A percentile compares a stretch with the other conserved stretches of the same genome.
Evolutionary conservation across 768 basidiomycete species (phyloP).

Genomic region (Boletus reticuloceps): DNA sequence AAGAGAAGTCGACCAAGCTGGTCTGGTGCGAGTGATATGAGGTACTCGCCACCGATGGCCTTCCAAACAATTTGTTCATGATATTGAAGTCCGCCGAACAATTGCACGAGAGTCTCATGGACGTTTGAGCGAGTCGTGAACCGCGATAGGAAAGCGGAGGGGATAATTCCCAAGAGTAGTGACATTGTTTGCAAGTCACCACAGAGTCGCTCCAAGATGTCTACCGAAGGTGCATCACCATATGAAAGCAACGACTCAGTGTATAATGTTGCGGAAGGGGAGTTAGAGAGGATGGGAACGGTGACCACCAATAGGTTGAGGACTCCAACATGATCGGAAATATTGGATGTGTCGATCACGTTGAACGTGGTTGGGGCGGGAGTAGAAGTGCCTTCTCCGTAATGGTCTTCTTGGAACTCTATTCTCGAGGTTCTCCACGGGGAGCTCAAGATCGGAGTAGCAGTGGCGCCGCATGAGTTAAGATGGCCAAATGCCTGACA

Average conservation of each 20-base stretch:
- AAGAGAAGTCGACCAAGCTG: slow-evolving; percentile 28
- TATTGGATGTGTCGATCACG: slow-evolving; percentile 34
- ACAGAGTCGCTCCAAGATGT: slow-evolving; percentile 24
- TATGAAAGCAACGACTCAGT: slow-evolving; percentile 26
- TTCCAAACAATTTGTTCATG: slow-evolving; percentile 29
- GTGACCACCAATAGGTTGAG: slow-evolving; percentile 25
- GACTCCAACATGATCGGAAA: slow-evolving; percentile 30
- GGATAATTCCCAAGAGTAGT: slow-evolving; percentile 27
- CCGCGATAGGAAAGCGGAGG: slow-evolving; percentile 23
- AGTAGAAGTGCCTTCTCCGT: slow-evolving; percentile 8
- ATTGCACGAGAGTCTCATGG: slow-evolving; percentile 16
- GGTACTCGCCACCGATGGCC: slow-evolving; percentile 1
- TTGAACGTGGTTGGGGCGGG: slow-evolving; percentile 30
- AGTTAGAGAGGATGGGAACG: slow-evolving; percentile 22
- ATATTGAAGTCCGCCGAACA: slow-evolving; percentile 5
- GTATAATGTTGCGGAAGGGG: slow-evolving; percentile 25
- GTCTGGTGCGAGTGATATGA: slow-evolving; percentile 20
- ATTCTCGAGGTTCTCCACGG: slow-evolving; percentile 27
- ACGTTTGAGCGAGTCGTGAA: slow-evolving; percentile 31
- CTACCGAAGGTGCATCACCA: slow-evolving; percentile 4
- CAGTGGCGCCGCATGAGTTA: slow-evolving; percentile 1
- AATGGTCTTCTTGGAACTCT: slow-evolving; percentile 20
- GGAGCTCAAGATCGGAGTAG: slow-evolving; percentile 18
- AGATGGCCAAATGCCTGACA: slow-evolving; percentile 24
- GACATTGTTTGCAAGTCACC: slow-evolving; percentile 29